Percentiles rank a stretch among this genome's conserved stretches.
These are phyloP conservation scores for Alternaria ventricosa DNA, from an alignment of 2,329 filamentous ascomycete species.

Conservation along the genomic window DNA sequence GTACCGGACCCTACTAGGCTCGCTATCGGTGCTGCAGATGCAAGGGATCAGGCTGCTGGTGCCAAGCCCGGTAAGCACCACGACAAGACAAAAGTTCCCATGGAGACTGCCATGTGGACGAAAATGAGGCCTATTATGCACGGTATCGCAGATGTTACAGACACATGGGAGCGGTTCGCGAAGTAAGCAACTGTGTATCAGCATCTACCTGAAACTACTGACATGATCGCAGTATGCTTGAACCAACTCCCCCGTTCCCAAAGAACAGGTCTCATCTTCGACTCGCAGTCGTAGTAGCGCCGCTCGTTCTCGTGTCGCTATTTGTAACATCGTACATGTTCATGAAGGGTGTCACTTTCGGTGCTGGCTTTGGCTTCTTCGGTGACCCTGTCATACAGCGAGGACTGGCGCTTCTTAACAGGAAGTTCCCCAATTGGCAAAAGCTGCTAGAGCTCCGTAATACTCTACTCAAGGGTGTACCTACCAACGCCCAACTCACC, in stretches of 20 bases:
- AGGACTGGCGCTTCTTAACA: conserved; percentile 66
- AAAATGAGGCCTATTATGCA: conserved; percentile 78
- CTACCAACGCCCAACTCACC: conserved; percentile 84
- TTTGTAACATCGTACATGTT: conserved; percentile 60
- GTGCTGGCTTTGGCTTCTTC: conserved; percentile 78
- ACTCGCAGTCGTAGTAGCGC: conserved; percentile 54
- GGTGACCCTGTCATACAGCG: conserved; percentile 74
- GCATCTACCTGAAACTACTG: neutral
- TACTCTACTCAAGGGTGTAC: conserved; percentile 79
- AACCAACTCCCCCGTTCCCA: conserved; percentile 57
- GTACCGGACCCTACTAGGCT: conserved; percentile 68
- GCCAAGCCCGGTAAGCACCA: conserved; percentile 59
- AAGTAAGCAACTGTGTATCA: conserved; percentile 54
- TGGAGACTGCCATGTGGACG: conserved; percentile 78
- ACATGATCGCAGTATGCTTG: conserved; percentile 47
- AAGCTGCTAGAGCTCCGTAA: conserved; percentile 76
- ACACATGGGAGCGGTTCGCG: conserved; percentile 68
- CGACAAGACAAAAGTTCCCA: conserved; percentile 80
- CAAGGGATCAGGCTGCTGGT: conserved; percentile 61
- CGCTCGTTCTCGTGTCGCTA: conserved; percentile 51
- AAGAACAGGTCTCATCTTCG: conserved; percentile 53
- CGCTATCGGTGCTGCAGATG: conserved; percentile 61
- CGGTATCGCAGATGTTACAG: conserved; percentile 63
- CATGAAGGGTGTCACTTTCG: conserved; percentile 69
- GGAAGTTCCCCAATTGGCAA: conserved; percentile 72